phyloP scores from a whole-genome alignment of 1,139 yeast species.

The Debaryomyces nepalensis region DNA sequence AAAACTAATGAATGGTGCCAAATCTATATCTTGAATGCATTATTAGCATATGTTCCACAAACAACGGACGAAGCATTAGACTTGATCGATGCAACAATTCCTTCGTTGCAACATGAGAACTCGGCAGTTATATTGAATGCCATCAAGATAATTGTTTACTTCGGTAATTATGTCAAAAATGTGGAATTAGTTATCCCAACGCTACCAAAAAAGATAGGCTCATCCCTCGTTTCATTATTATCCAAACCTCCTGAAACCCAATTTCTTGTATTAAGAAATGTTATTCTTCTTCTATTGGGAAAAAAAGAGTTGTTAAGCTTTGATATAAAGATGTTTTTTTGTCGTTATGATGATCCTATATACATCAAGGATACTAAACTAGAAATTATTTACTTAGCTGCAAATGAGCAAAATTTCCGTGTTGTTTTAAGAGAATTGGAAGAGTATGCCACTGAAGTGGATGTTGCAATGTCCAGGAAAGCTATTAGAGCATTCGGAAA shows the following conservation, averaged over 20 bases:
- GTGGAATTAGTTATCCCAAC: slow-evolving; percentile 52
- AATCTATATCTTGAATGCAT: slow-evolving; percentile 66
- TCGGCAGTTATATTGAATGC: slow-evolving; percentile 82
- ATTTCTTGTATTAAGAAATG: slow-evolving; percentile 79
- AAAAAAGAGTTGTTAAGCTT: slow-evolving; percentile 63
- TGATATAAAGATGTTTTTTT: slow-evolving; percentile 79
- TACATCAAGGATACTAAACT: slow-evolving; percentile 90
- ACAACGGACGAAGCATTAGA: slow-evolving; percentile 65
- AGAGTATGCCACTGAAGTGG: slow-evolving; percentile 87
- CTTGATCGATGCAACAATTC: slow-evolving; percentile 69
- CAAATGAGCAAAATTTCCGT: slow-evolving; percentile 64
- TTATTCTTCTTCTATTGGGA: slow-evolving; percentile 72
- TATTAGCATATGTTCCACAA: slow-evolving; percentile 75
- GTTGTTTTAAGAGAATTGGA: slow-evolving; percentile 75
- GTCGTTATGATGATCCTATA: slow-evolving; percentile 82
- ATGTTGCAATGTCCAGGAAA: slow-evolving; percentile 81
- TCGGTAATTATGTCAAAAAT: slow-evolving; percentile 65
- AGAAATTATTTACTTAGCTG: slow-evolving; percentile 81
- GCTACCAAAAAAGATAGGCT: slow-evolving; percentile 66
- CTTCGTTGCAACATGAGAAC: slow-evolving; percentile 80
- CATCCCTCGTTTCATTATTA: slow-evolving; percentile 71
- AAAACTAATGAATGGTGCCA: slow-evolving; percentile 84
- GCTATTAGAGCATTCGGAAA: slow-evolving; percentile 91
- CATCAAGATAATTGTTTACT: slow-evolving; percentile 70
- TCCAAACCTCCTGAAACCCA: slow-evolving; percentile 85